A percentile compares a stretch with the other conserved stretches of the same genome.
These are phyloP conservation scores for Taphrina wiesneri DNA, from an alignment of 1,139 yeast genomes.

Conservation along the genomic window DNA sequence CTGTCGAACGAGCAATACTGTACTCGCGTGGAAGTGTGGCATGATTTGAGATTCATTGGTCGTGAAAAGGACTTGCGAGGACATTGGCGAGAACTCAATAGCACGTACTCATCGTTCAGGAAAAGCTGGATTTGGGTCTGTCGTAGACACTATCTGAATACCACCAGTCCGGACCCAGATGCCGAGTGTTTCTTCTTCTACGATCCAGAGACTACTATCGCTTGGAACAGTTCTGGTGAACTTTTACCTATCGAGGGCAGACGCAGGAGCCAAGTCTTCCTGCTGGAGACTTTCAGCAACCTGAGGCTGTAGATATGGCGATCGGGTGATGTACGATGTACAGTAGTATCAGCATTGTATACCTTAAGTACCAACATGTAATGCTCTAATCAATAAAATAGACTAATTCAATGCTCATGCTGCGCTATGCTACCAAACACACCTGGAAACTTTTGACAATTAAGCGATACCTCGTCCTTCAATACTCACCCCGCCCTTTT, in stretches of 20 bases:
- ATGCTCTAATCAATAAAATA: neutral
- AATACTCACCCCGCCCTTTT: conserved; percentile 28
- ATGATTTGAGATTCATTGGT: conserved; percentile 2
- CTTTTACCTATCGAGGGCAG: neutral
- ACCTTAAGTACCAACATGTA: neutral
- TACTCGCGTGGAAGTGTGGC: conserved; percentile 6
- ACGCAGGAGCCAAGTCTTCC: neutral
- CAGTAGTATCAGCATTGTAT: neutral
- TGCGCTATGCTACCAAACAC: neutral
- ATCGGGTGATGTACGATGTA: neutral
- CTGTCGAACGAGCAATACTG: neutral
- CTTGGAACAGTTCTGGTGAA: conserved; percentile 1
- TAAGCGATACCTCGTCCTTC: conserved; percentile 30
- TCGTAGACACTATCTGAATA: neutral
- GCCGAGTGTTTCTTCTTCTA: neutral
- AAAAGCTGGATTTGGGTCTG: conserved; percentile 13
- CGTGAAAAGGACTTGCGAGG: neutral
- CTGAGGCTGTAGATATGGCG: neutral
- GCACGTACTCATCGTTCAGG: neutral
- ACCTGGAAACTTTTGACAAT: neutral
- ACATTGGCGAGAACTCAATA: conserved; percentile 5
- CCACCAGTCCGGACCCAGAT: neutral
- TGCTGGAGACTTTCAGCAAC: neutral
- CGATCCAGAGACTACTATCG: neutral
- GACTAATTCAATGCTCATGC: neutral